These are phyloP conservation scores for Coffea humblotiana DNA, from an alignment of 305 asterid species.

Conservation along the genomic window DNA sequence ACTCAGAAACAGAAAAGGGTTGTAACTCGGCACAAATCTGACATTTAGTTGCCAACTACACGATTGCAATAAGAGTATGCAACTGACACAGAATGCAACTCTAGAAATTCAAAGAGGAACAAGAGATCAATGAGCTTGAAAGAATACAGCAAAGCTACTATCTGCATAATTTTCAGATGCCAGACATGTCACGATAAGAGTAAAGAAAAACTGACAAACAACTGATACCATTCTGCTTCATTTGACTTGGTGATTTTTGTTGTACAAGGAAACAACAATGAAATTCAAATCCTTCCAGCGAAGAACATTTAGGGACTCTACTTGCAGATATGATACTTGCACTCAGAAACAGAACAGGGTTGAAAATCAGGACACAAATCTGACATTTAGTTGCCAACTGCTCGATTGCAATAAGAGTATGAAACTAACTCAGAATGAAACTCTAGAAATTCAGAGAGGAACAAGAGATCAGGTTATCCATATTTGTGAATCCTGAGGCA, in stretches of 20 bases:
- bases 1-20: neutral
- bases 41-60: neutral
- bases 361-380: neutral
- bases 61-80: too few relatives aligned
- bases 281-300: neutral
- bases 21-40: neutral
- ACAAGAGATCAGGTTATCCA: neutral
- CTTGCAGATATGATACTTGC: neutral
- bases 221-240: neutral
- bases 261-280: neutral
- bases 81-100: neutral
- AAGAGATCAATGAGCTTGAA: constrained; percentile 48
- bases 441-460: neutral
- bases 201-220: neutral
- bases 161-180: constrained; percentile 45
- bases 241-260: neutral
- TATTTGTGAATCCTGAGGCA: neutral
- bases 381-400: neutral
- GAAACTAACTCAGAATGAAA: neutral
- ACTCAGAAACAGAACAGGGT: neutral
- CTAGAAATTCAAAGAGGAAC: neutral
- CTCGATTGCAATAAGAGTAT: too few relatives aligned
- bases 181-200: neutral
- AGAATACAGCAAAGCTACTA: constrained; percentile 49
- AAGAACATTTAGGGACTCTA: neutral